phyloP scores from a whole-genome alignment of 495 filamentous ascomycete species.

The Penicillium paradoxum region DNA sequence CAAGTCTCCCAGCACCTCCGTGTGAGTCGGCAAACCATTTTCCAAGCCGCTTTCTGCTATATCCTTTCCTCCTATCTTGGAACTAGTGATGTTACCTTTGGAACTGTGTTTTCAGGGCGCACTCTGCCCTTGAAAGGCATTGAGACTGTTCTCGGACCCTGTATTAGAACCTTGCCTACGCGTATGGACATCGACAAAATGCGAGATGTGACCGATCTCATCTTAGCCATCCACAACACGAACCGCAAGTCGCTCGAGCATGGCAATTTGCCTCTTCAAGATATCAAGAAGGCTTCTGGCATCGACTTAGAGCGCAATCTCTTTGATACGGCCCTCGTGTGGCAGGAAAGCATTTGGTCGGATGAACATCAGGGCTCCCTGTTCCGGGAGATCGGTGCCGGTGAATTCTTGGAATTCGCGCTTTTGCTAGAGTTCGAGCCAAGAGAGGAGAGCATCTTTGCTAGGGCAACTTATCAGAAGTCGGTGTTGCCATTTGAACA shows the following conservation, averaged over 20 bases:
- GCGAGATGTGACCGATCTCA: slow-evolving; percentile 49
- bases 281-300: slow-evolving; percentile 57
- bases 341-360: slow-evolving; percentile 62
- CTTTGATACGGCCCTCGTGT: slow-evolving; percentile 71
- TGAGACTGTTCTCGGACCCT: slow-evolving; percentile 69
- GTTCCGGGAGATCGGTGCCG: slow-evolving; percentile 48
- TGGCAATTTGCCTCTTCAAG: slow-evolving; percentile 52
- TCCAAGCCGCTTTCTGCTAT: slow-evolving; percentile 64
- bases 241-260: slow-evolving; percentile 59
- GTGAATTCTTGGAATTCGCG: slow-evolving; percentile 67
- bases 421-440: slow-evolving; percentile 70
- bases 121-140: slow-evolving; percentile 60
- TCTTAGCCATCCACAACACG: slow-evolving; percentile 53
- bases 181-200: slow-evolving; percentile 48
- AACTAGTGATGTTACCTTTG: slow-evolving; percentile 60
- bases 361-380: slow-evolving; percentile 18
- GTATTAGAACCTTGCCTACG: slow-evolving; percentile 63
- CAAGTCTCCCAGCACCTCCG: slow-evolving; percentile 24
- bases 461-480: slow-evolving; percentile 49
- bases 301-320: slow-evolving; percentile 44
- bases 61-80: slow-evolving; percentile 57
- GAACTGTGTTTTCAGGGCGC: slow-evolving; percentile 70
- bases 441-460: slow-evolving; percentile 26
- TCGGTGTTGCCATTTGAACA: slow-evolving; percentile 46
- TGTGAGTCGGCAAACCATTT: slow-evolving; percentile 50